Conservation (phyloP, 345 rosid species). For the Lepidium africanum region DNA sequence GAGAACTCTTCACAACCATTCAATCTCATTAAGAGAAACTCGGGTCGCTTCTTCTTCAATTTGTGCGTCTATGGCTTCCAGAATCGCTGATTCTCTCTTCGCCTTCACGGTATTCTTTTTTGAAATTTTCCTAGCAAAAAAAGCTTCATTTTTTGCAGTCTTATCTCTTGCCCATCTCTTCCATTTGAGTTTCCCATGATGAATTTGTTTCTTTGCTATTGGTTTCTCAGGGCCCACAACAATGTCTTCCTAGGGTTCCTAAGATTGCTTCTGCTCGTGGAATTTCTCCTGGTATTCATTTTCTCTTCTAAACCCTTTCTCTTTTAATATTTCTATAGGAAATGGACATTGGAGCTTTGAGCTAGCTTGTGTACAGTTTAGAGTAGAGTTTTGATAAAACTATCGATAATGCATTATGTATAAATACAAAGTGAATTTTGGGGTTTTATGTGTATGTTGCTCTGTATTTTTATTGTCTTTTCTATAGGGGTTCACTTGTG, state of each 20-base stretch:
- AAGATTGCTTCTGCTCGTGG: constrained; percentile 34
- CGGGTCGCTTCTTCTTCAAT: constrained; percentile 15
- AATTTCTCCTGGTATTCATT: constrained; percentile 46
- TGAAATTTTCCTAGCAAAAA: not conserved
- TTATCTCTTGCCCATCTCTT: not conserved
- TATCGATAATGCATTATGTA: not conserved
- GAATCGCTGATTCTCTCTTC: constrained; percentile 49
- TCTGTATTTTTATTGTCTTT: not conserved
- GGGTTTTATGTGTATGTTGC: not conserved
- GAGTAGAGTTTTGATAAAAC: not conserved
- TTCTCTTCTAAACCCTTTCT: not conserved
- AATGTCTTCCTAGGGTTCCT: constrained; percentile 37
- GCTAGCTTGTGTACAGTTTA: not conserved
- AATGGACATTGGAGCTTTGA: not conserved
- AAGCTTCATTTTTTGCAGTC: not conserved
- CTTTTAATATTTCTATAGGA: not conserved
- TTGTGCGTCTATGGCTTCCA: constrained; percentile 55
- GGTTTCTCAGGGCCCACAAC: constrained; percentile 50
- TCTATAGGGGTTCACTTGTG: not conserved
- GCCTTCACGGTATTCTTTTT: constrained; percentile 41
- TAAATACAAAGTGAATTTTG: not conserved
- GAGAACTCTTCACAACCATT: constrained; percentile 21
- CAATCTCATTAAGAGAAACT: constrained; percentile 14
- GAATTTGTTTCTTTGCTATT: constrained; percentile 17
- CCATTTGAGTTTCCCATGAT: constrained; percentile 3